Evolutionary conservation across 371 early-diverging fungal species (phyloP), one percentile per base, ranked within the genome.

Genomic region (Mucor sp.): DNA sequence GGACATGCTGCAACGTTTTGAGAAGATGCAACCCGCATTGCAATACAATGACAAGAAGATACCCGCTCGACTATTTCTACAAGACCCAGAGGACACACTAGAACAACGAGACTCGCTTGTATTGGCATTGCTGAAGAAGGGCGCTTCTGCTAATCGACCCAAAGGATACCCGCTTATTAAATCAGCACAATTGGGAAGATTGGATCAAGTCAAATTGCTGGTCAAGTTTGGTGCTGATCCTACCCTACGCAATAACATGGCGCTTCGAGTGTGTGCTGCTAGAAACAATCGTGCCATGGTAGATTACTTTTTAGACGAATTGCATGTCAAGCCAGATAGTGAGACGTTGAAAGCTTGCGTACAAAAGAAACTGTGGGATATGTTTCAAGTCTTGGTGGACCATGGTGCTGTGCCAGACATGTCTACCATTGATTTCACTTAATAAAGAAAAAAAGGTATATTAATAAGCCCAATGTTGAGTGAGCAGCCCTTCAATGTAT

Each of bases 141-240:
- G 83, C 11, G 83, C 76, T 6, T 81, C 79, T 1, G 74, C 82
- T 0, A 72, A 75, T 25, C 73, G 78, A 62, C 83, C 84, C 9
- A 72, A 85, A 60, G 86, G 85, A 15, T 87, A 79, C 60, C 87
- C 88, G 17, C 60, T 88, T 21, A 80, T 85, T 19, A 85, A 86
- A 66, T 76, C 84, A 23, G 79, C 78, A 1, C 79, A 78, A 41
- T 62, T 81, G 25, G 87, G 87, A 12, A 47, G 69, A 25, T 32
- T 80, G 21, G 66, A 74, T n/a, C 74, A 74, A 58, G 84, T 83
- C 2, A 77, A 83, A 47, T 61, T 79, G 14, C 62, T 88, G 37
- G 30, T 88, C 6, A 33, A 41, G 0, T 75, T 69, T 65, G 83
- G 83, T n/a, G 88, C 87, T 19, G 79, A 85, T 60, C 75, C 82